Conservation (phyloP, 2,329 filamentous ascomycete genomes). For the Diaporthe batatas region DNA sequence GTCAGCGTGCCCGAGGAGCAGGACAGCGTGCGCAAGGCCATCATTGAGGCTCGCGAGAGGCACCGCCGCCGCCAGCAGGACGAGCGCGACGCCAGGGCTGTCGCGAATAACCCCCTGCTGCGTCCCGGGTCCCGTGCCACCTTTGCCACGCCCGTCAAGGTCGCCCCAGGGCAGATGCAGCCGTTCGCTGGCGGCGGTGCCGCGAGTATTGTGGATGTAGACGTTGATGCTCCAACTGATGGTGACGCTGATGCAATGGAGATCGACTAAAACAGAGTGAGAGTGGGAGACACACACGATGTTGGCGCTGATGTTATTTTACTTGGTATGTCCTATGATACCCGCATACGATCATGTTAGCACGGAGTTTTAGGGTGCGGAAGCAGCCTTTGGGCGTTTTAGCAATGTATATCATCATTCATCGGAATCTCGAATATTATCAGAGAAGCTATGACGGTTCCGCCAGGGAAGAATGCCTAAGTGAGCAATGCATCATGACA, state of each 20-base stretch:
- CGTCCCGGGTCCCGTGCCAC: background rate
- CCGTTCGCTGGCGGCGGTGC: background rate
- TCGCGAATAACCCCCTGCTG: slow-evolving; percentile 22
- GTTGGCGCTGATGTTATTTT: background rate
- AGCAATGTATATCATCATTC: slow-evolving; percentile 15
- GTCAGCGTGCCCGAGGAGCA: slow-evolving; percentile 80
- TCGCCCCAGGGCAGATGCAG: background rate
- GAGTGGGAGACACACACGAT: background rate
- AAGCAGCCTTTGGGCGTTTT: background rate
- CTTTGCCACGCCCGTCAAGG: slow-evolving; percentile 41
- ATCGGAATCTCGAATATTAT: slow-evolving; percentile 16
- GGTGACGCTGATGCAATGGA: slow-evolving; percentile 77
- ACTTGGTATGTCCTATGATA: slow-evolving; percentile 41
- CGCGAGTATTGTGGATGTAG: slow-evolving; percentile 34
- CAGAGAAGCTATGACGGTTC: slow-evolving; percentile 36
- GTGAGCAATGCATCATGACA: slow-evolving; percentile 6
- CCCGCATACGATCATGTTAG: slow-evolving; percentile 41
- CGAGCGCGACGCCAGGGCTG: slow-evolving; percentile 50
- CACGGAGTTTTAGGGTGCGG: slow-evolving; percentile 28
- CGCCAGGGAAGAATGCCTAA: slow-evolving; percentile 38
- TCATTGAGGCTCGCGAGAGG: slow-evolving; percentile 82
- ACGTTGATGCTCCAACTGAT: slow-evolving; percentile 65
- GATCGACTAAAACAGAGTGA: slow-evolving; percentile 60
- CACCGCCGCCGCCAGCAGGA: slow-evolving; percentile 70
- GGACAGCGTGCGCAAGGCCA: slow-evolving; percentile 84